A percentile compares a stretch with the other conserved stretches of the same genome.
Conservation (phyloP, 164 flowering plant species). For the Protea cynaroides region DNA sequence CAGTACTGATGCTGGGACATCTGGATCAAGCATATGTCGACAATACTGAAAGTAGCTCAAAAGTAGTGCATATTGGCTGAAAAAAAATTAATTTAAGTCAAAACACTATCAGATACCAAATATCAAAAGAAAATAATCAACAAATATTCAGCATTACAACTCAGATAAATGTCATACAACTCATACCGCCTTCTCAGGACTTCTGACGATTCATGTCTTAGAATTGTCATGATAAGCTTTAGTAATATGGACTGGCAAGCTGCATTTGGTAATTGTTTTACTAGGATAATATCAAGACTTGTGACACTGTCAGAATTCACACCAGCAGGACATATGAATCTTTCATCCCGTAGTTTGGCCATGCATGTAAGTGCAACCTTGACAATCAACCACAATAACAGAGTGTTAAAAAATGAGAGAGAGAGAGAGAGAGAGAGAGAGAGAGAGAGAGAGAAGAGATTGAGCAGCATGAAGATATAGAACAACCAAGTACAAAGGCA, state of each 20-base stretch:
- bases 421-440: not conserved
- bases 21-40: conserved; percentile 78
- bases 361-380: conserved; percentile 95
- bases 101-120: conserved; percentile 4
- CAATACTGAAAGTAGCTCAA: conserved; percentile 95
- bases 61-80: conserved; percentile 91
- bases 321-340: conserved; percentile 57
- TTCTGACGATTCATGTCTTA: conserved; percentile 84
- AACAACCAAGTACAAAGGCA: not conserved
- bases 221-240: conserved; percentile 79
- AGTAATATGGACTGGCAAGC: conserved; percentile 82
- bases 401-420: not conserved
- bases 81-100: conserved; percentile 14
- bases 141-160: not conserved
- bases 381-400: conserved; percentile 6
- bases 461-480: not conserved
- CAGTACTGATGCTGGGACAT: conserved; percentile 72
- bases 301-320: conserved; percentile 67
- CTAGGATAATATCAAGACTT: conserved; percentile 69
- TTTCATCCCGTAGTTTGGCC: conserved; percentile 94
- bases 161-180: conserved; percentile 3
- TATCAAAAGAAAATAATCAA: not conserved
- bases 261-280: conserved; percentile 76
- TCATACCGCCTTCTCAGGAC: conserved; percentile 86
- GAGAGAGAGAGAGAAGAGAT: not conserved